Base-by-base conservation (phyloP, 768 basidiomycete genomes). In the Leccinum rimulosum region DNA sequence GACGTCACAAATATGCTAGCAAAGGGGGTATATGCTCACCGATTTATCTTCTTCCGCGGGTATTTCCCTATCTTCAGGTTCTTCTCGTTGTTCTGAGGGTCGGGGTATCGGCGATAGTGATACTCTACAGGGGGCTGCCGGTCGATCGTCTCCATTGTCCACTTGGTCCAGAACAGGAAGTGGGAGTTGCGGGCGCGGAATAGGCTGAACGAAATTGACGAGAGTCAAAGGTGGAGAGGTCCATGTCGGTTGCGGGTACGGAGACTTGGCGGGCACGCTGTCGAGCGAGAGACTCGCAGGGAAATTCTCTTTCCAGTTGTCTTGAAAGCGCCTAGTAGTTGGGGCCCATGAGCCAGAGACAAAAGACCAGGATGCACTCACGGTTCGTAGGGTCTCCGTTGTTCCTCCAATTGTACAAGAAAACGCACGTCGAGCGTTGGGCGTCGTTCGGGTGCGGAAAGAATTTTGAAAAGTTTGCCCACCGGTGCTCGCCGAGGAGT, bases 341-440 rank as follows among this genome's bases (percentile, higher is more conserved):
- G 25, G 35, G 27, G 38, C 38, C 28, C 6, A 15, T 30, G 10
- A 25, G 31, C 4, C 36, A 2, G n/a, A 45, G 25, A 27, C 25
- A 27, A 14, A 8, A 43, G 17, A 43, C 35, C 12, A 22, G 9
- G 17, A 14, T 55, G 10, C 14, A 69, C 71, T 60, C 28, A 74
- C 73, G 72, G 35, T 66, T 68, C 36, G 63, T 55, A 33, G 73
- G 73, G 49, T 73, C 71, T 7, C 72, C 73, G 2, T 73, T 68
- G 11, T 66, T 65, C 28, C 55, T 61, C 71, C 68, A 73, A 52
- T 74, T 73, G 43, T 74, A 73, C 25, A 66, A 30, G 43, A 74
- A 73, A 4, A 71, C 61, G 6, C 56, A 53, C 1, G 69, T 72
- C 1, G 73, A 52, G 3, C 33, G 53, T 14, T 33, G 27, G 17